Evolutionary conservation across 2,329 filamentous ascomycete species (phyloP), one percentile per base, ranked within the genome.

Genomic region (Aspergillus flavus): DNA sequence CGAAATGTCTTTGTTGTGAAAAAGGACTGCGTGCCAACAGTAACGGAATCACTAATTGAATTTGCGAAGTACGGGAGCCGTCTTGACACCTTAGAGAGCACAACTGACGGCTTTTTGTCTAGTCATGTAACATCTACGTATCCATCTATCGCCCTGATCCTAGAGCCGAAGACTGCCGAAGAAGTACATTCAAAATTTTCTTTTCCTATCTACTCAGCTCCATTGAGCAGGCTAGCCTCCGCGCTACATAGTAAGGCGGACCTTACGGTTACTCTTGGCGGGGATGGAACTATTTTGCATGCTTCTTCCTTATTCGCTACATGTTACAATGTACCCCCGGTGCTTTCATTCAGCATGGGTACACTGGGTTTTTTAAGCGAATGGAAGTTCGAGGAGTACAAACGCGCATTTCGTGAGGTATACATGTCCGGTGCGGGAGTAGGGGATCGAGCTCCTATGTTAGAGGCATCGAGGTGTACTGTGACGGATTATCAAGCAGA

Each of bases 331-430:
- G 94, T 99, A 0, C 95, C 95, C 0, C 95, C 95, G 0, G 91
- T 99, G 39, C 83, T 99, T 9, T 93, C 92, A 1, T 99, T 99
- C 75, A 96, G 93, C 75, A 97, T 99, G 92, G 95, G 95, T 6
- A 96, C 94, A 0, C 82, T 99, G 0, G 95, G 95, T 0, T 99
- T 99, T 69, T 81, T 99, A 9, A 94, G 94, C 19, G 94, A 98
- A 78, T 99, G 94, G 94, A 96, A 95, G 72, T 98, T 98, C 75
- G 84, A 85, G 7, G 94, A 98, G 72, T 92, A 96, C 80, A 97
- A 97, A 79, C 86, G 92, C 56, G 95, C 95, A 0, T 97, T 96
- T 81, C 84, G 93, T 56, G 92, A 97, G 75, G 92, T 95, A 59
- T 97, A 96, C 80, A 96, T 97, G 91, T 90, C 87, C 46, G 89